A percentile compares a stretch with the other conserved stretches of the same genome.
These are phyloP conservation scores for Calonectria montana DNA, from an alignment of 2,329 filamentous ascomycete genomes.

Conservation along the genomic window DNA sequence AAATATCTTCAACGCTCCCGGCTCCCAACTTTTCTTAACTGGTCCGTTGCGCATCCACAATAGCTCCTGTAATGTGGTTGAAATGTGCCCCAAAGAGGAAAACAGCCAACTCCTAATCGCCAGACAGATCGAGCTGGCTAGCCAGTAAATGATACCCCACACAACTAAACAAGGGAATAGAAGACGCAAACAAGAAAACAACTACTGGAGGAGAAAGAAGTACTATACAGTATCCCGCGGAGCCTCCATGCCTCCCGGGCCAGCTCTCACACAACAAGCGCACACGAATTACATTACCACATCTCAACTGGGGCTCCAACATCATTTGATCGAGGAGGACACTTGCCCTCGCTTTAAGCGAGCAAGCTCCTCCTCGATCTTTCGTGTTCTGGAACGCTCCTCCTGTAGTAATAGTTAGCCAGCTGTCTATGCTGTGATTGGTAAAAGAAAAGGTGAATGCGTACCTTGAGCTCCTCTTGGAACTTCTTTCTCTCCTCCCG, in stretches of 20 bases:
- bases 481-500: constrained; percentile 68
- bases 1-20: neutral
- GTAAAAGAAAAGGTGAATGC: constrained; percentile 34
- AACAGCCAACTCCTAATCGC: constrained; percentile 14
- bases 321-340: constrained; percentile 52
- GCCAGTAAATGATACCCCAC: constrained; percentile 18
- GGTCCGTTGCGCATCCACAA: constrained; percentile 9
- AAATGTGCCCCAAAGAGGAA: constrained; percentile 2
- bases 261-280: neutral
- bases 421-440: neutral
- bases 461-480: constrained; percentile 64
- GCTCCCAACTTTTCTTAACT: constrained; percentile 14
- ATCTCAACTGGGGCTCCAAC: constrained; percentile 52
- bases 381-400: constrained; percentile 60
- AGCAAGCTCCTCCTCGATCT: constrained; percentile 63
- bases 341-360: constrained; percentile 56
- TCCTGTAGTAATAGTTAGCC: constrained; percentile 54
- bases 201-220: constrained; percentile 15
- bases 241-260: neutral
- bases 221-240: constrained; percentile 28
- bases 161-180: constrained; percentile 22
- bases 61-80: constrained; percentile 9
- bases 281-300: neutral
- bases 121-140: constrained; percentile 8
- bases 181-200: neutral